Evolutionary conservation across 768 basidiomycete species (phyloP).

Genomic region (Kwoniella botswanensis): DNA sequence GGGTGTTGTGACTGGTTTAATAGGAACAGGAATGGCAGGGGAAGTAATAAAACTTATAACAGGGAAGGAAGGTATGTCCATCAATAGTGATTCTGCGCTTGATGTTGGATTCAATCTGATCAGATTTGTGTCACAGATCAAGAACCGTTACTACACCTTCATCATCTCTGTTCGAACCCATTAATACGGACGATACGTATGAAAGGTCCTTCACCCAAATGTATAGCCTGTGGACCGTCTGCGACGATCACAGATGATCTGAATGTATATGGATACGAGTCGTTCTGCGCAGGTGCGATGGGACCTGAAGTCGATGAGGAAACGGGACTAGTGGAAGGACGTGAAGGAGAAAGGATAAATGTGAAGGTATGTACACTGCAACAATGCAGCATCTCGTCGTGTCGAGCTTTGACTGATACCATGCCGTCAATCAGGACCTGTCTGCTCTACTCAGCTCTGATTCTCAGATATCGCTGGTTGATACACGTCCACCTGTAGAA

Average conservation of each 20-base stretch:
- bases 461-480: conserved; percentile 63
- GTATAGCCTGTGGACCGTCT: conserved; percentile 71
- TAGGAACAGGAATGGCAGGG: conserved; percentile 86
- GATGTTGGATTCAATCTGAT: conserved; percentile 24
- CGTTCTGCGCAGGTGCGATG: conserved; percentile 75
- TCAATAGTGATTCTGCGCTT: background rate
- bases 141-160: conserved; percentile 71
- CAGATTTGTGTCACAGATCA: conserved; percentile 1
- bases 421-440: conserved; percentile 57
- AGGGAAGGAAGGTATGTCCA: conserved; percentile 63
- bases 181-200: conserved; percentile 84
- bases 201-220: conserved; percentile 71
- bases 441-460: background rate
- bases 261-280: conserved; percentile 74
- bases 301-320: conserved; percentile 54
- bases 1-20: conserved; percentile 84
- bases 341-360: conserved; percentile 38
- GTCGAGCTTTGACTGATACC: conserved; percentile 51
- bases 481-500: conserved; percentile 78
- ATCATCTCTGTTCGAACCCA: conserved; percentile 70
- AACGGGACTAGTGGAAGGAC: conserved; percentile 10
- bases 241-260: conserved; percentile 61
- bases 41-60: conserved; percentile 81
- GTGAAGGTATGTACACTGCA: conserved; percentile 55
- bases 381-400: too few relatives aligned